These are phyloP conservation scores for Gliomastix tumulicola DNA, from an alignment of 2,329 filamentous ascomycete species.

Conservation along the genomic window DNA sequence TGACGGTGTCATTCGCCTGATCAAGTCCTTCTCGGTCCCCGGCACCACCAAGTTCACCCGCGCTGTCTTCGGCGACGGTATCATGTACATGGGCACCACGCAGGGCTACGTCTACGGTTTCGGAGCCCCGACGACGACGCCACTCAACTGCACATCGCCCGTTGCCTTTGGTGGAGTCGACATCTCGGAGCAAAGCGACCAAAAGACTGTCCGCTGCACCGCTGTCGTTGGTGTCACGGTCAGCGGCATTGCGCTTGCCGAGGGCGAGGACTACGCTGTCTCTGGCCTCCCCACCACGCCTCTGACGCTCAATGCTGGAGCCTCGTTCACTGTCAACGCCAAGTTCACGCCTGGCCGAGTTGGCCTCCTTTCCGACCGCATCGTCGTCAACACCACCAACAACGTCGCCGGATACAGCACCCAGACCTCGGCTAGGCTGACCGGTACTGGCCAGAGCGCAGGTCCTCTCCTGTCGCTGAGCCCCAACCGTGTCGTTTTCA, in stretches of 20 bases:
- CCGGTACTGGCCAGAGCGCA: constrained; percentile 39
- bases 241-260: constrained; percentile 24
- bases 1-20: constrained; percentile 34
- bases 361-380: constrained; percentile 38
- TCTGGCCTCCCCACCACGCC: constrained; percentile 21
- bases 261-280: constrained; percentile 26
- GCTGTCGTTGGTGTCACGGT: constrained; percentile 37
- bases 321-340: constrained; percentile 33
- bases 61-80: constrained; percentile 50
- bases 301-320: constrained; percentile 21
- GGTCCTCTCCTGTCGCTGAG: constrained; percentile 36
- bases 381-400: constrained; percentile 42
- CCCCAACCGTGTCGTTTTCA: constrained; percentile 41
- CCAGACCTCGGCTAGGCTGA: constrained; percentile 36
- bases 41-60: constrained; percentile 50
- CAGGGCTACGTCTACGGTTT: constrained; percentile 46
- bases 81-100: constrained; percentile 45
- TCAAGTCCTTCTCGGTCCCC: constrained; percentile 43
- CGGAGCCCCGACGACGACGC: constrained; percentile 45
- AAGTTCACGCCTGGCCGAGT: constrained; percentile 37
- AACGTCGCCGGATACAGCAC: constrained; percentile 34
- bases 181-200: constrained; percentile 22
- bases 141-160: constrained; percentile 45
- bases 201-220: constrained; percentile 33
- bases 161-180: constrained; percentile 38